These are phyloP conservation scores for Penicillium italicum DNA, from an alignment of 2,329 filamentous ascomycete genomes.

Conservation along the genomic window DNA sequence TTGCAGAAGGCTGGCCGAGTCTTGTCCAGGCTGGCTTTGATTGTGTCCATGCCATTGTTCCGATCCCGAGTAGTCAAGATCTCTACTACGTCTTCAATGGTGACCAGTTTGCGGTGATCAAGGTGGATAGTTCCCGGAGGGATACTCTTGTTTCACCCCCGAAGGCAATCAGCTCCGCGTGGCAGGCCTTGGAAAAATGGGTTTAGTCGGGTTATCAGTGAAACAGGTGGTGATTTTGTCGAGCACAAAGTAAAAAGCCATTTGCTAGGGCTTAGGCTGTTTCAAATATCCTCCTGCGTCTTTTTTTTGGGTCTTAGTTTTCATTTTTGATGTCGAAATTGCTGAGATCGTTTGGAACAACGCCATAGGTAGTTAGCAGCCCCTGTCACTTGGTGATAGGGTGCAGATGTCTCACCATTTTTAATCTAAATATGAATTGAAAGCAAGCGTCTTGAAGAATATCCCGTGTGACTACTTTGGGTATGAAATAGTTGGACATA, in stretches of 20 bases:
- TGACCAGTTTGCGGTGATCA: neutral
- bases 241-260: neutral
- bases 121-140: neutral
- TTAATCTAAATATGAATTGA: neutral
- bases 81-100: neutral
- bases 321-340: neutral
- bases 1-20: neutral
- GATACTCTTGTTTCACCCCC: neutral
- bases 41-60: neutral
- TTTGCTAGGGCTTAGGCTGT: neutral
- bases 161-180: neutral
- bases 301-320: neutral
- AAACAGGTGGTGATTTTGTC: neutral
- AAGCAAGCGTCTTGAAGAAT: neutral
- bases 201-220: neutral
- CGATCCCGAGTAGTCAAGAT: neutral
- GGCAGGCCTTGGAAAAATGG: neutral
- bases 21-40: conserved; percentile 1
- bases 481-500: neutral
- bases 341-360: neutral
- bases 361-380: neutral
- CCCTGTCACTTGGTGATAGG: neutral
- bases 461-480: neutral
- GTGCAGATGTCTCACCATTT: neutral
- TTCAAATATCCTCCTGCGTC: neutral